Conservation (phyloP, 768 basidiomycete species). For the Hydnum rufescens region DNA sequence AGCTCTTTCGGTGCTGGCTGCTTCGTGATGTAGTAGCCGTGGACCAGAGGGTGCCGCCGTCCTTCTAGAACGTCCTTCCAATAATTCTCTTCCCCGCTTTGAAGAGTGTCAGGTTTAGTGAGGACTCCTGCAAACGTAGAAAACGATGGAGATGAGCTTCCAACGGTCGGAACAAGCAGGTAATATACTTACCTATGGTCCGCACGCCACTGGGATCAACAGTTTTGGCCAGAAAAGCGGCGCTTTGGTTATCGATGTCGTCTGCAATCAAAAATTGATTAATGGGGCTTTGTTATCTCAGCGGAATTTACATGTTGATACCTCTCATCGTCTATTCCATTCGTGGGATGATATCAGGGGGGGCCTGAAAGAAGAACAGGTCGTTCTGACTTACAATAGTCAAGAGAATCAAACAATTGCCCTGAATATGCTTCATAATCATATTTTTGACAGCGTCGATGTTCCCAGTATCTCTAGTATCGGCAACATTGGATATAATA, state of each 20-base stretch:
- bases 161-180: too few relatives aligned
- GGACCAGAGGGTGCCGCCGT: conserved; percentile 25
- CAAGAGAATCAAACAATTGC: conserved; percentile 41
- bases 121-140: conserved; percentile 30
- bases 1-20: conserved; percentile 38
- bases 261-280: too few relatives aligned
- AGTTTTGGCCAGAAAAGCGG: conserved; percentile 31
- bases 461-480: conserved; percentile 22
- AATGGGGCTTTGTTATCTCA: too few relatives aligned
- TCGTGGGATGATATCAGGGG: neutral
- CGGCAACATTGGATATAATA: conserved; percentile 34
- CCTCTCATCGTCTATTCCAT: conserved; percentile 48
- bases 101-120: conserved; percentile 49
- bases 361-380: neutral
- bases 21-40: conserved; percentile 48
- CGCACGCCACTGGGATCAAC: conserved; percentile 35
- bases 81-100: conserved; percentile 19
- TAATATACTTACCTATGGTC: conserved; percentile 34
- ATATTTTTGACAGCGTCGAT: conserved; percentile 26
- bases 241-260: conserved; percentile 46
- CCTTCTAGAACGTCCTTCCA: conserved; percentile 37
- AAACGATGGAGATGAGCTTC: neutral
- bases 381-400: conserved; percentile 14
- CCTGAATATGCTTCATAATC: conserved; percentile 27
- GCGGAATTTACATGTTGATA: too few relatives aligned